Conservation (phyloP, 2,329 filamentous ascomycete species). For the Talaromyces verruculosus region DNA sequence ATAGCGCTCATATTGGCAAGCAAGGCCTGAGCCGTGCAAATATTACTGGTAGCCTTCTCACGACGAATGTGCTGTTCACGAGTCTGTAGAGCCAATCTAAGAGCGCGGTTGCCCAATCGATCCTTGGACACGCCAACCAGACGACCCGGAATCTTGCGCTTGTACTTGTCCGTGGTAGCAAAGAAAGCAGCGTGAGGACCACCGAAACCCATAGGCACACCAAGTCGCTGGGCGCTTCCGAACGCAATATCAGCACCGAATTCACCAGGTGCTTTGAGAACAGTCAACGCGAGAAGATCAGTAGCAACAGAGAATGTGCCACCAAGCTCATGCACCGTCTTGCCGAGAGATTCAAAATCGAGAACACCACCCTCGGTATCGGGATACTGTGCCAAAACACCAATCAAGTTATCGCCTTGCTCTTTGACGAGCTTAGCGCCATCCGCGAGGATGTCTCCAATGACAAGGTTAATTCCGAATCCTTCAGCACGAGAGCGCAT, state of each 20-base stretch:
- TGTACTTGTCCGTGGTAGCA: constrained; percentile 84
- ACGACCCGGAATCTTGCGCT: constrained; percentile 90
- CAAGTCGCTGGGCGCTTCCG: constrained; percentile 86
- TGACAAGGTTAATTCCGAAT: constrained; percentile 79
- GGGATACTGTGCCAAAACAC: constrained; percentile 92
- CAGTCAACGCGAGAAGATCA: constrained; percentile 81
- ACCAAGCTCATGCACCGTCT: constrained; percentile 73
- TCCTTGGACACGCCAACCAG: constrained; percentile 91
- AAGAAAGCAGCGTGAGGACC: constrained; percentile 98
- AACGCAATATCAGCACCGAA: constrained; percentile 96
- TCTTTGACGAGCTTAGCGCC: constrained; percentile 66
- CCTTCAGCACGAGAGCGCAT: constrained; percentile 82
- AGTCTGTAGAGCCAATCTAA: constrained; percentile 84
- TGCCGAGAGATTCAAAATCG: constrained; percentile 72
- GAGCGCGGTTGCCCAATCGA: constrained; percentile 74
- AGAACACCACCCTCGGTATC: constrained; percentile 80
- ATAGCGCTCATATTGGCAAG: constrained; percentile 95
- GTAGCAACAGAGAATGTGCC: constrained; percentile 84
- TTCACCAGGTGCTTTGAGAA: constrained; percentile 85
- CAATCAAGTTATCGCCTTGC: constrained; percentile 77
- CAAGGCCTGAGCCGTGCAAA: constrained; percentile 91
- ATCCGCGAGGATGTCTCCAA: constrained; percentile 68
- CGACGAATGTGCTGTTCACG: constrained; percentile 93
- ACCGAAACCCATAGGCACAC: constrained; percentile 87
- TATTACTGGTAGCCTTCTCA: constrained; percentile 96